Evolutionary conservation across 257 asterid species (phyloP), one percentile per base, ranked within the genome.

Genomic region (Anisodus acutangulus): DNA sequence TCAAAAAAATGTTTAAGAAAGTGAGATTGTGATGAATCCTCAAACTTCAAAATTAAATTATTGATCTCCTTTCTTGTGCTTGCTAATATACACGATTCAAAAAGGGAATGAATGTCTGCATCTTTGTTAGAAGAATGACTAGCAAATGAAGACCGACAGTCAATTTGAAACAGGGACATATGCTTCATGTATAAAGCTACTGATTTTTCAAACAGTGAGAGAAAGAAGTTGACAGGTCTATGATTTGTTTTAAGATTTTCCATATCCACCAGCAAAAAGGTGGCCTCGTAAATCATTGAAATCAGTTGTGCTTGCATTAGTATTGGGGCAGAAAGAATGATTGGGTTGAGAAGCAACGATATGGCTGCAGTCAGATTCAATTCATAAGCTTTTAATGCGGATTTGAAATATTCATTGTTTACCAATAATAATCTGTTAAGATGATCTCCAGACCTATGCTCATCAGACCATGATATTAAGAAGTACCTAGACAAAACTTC

Each of bases 171-270:
- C 86, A 26, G 71, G 80, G 92, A 83, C 89, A 89, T 86, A 85
- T 88, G 89, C 49, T 85, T 83, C 74, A 39, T 85, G 91, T 93
- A 94, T 86, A 96, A 87, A 86, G 58, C 74, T 80, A 93, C 91
- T 3, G 98, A 92, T 86, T 79, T 92, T 88, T 94, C 98, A 87
- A 93, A 93, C 81, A 90, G 84, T 15, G 95, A 86, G 45, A 96
- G 87, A 85, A 88, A 87, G 86, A 89, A 89, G 86, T 88, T 87
- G 79, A 85, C 16, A 63, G 90, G 91, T 80, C 80, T 85, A 49
- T 85, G 86, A 83, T 90, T 95, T 43, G 89, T 90, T 83, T 88
- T 88, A 87, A 66, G 74, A 62, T 41, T 83, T 78, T 86, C 84
- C 74, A 85, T 79, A 83, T 85, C 84, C 71, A 69, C 60, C 84